A percentile compares a stretch with the other conserved stretches of the same genome.
Conservation (phyloP, 225 moss, liverwort and hornwort genomes). For the Pleurozium schreberi region DNA sequence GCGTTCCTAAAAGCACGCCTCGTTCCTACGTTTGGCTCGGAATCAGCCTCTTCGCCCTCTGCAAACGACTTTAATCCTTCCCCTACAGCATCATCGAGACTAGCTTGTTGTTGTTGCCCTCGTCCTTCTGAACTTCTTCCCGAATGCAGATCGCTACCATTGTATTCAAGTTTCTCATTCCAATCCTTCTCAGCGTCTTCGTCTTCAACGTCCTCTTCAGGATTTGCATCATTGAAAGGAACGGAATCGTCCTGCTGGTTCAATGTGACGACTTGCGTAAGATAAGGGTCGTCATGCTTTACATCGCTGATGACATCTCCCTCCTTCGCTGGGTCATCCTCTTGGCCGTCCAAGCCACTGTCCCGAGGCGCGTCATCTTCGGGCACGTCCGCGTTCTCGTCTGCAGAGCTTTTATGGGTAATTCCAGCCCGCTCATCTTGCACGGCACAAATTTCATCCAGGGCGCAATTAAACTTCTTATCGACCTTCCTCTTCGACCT, state of each 20-base stretch:
- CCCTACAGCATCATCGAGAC: conserved; percentile 1
- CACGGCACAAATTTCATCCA: conserved; percentile 39
- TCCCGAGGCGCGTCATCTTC: conserved; percentile 21
- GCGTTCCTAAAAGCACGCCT: conserved; percentile 79
- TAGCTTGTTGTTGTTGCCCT: background rate
- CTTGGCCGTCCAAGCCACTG: conserved; percentile 32
- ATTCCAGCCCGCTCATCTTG: conserved; percentile 33
- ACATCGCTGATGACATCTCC: conserved; percentile 3
- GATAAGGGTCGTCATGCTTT: conserved; percentile 1
- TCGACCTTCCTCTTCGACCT: conserved; percentile 38
- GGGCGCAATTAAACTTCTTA: conserved; percentile 27
- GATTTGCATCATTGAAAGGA: conserved; percentile 34
- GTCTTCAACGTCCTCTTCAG: conserved; percentile 32
- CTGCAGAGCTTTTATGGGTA: conserved; percentile 3
- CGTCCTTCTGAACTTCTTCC: conserved; percentile 6
- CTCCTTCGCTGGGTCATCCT: conserved; percentile 30
- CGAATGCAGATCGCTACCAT: background rate
- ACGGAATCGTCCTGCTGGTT: conserved; percentile 54
- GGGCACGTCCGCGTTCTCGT: conserved; percentile 5
- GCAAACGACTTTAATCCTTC: background rate
- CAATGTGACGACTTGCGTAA: conserved; percentile 44
- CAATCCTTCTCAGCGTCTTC: conserved; percentile 33
- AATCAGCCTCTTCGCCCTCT: conserved; percentile 31
- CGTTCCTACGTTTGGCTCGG: conserved; percentile 35
- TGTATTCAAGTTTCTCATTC: conserved; percentile 22